A percentile compares a stretch with the other conserved stretches of the same genome.
These are phyloP conservation scores for Boechera retrofracta DNA, from an alignment of 345 rosid species.

Conservation along the genomic window DNA sequence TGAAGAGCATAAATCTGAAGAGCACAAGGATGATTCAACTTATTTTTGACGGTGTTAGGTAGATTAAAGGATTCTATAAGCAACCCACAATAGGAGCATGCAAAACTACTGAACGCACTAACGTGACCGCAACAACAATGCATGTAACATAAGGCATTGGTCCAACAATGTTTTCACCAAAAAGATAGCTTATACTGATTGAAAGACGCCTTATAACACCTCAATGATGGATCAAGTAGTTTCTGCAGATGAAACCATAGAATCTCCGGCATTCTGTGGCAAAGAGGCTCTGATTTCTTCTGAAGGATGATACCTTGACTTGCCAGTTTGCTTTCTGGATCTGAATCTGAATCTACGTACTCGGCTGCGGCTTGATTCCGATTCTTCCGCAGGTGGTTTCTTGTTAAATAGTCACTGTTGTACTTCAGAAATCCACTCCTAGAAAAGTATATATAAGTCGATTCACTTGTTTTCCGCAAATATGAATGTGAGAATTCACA, in stretches of 20 bases:
- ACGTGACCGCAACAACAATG: slow-evolving; percentile 24
- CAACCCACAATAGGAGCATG: neutral
- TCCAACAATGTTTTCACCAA: neutral
- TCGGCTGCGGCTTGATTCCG: slow-evolving; percentile 66
- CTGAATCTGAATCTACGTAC: slow-evolving; percentile 62
- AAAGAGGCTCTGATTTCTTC: slow-evolving; percentile 71
- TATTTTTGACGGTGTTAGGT: slow-evolving; percentile 2
- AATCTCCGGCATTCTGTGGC: slow-evolving; percentile 51
- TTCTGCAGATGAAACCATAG: slow-evolving; percentile 73
- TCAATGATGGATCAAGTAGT: slow-evolving; percentile 79
- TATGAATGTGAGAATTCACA: slow-evolving; percentile 8
- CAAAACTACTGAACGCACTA: neutral
- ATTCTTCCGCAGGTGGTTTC: slow-evolving; percentile 54
- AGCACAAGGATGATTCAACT: slow-evolving; percentile 29
- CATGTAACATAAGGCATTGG: slow-evolving; percentile 18
- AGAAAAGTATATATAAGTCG: slow-evolving; percentile 26
- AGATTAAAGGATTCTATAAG: neutral
- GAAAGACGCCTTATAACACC: slow-evolving; percentile 64
- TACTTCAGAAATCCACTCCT: slow-evolving; percentile 57
- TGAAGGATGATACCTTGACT: slow-evolving; percentile 70
- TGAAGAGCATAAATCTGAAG: slow-evolving; percentile 63
- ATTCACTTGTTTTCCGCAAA: slow-evolving; percentile 2
- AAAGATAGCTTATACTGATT: slow-evolving; percentile 11
- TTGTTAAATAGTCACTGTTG: slow-evolving; percentile 42
- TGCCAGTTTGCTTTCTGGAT: slow-evolving; percentile 61